Percentiles rank a stretch among this genome's conserved stretches.
Evolutionary conservation across 768 basidiomycete genomes (phyloP).

Genomic region (Suillus sp.): DNA sequence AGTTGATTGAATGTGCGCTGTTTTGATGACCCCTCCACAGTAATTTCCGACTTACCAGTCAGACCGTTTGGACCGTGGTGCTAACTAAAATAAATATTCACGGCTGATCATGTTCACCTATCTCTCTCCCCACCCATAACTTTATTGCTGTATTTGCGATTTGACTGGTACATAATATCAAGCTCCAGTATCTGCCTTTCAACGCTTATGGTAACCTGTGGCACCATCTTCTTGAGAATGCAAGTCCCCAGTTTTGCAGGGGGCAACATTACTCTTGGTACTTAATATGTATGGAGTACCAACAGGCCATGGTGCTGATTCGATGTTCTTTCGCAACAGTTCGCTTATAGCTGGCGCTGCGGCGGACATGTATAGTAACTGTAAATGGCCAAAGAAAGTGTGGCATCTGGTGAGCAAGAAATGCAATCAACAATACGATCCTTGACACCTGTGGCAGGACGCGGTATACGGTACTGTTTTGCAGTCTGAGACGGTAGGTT

Average conservation of each 20-base stretch:
- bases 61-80: neutral
- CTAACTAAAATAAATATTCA: neutral
- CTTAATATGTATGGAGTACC: neutral
- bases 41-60: neutral
- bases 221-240: neutral
- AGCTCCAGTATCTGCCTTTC: conserved; percentile 38
- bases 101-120: neutral
- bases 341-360: neutral
- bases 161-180: conserved; percentile 27
- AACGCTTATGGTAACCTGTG: conserved; percentile 25
- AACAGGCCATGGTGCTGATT: neutral
- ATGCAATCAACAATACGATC: too few relatives aligned
- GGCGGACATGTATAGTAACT: neutral
- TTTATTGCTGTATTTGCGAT: conserved; percentile 14
- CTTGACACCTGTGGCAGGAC: too few relatives aligned
- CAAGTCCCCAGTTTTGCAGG: neutral
- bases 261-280: neutral
- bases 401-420: too few relatives aligned
- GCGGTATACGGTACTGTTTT: too few relatives aligned
- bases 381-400: too few relatives aligned
- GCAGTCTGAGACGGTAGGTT: too few relatives aligned
- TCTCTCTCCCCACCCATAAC: conserved; percentile 1
- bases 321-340: neutral
- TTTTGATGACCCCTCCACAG: neutral
- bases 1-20: conserved; percentile 3